Percentiles rank a stretch among this genome's conserved stretches.
phyloP scores from a whole-genome alignment of 2,329 filamentous ascomycete species.

The Pleochaeta shiraiana region DNA sequence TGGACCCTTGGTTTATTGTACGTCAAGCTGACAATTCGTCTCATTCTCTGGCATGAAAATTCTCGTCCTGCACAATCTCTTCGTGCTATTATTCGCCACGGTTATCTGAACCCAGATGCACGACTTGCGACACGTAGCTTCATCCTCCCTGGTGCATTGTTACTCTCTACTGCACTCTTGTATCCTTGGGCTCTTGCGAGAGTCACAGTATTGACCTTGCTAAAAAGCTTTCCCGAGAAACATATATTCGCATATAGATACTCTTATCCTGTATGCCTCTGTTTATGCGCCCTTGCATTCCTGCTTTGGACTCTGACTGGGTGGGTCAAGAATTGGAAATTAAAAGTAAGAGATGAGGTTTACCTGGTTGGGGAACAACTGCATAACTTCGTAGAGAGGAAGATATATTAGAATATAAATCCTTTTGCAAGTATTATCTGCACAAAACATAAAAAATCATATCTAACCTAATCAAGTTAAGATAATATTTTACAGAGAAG shows the following conservation, averaged over 20 bases:
- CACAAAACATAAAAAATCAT: not conserved
- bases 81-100: conserved; percentile 46
- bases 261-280: conserved; percentile 44
- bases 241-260: conserved; percentile 30
- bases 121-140: conserved; percentile 66
- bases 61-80: conserved; percentile 56
- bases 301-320: conserved; percentile 31
- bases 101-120: conserved; percentile 61
- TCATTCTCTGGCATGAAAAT: conserved; percentile 44
- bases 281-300: conserved; percentile 21
- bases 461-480: not conserved
- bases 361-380: conserved; percentile 87
- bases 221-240: conserved; percentile 12
- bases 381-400: conserved; percentile 63
- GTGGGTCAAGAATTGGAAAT: conserved; percentile 54
- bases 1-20: conserved; percentile 91
- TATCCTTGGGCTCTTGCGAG: conserved; percentile 40
- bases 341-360: conserved; percentile 75
- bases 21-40: conserved; percentile 52
- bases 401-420: conserved; percentile 5
- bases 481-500: not conserved
- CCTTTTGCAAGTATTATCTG: not conserved
- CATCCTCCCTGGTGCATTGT: conserved; percentile 47
- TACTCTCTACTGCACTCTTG: conserved; percentile 39
- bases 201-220: conserved; percentile 23